phyloP scores from a whole-genome alignment of 2,329 filamentous ascomycete genomes.

The Monilinia laxa region DNA sequence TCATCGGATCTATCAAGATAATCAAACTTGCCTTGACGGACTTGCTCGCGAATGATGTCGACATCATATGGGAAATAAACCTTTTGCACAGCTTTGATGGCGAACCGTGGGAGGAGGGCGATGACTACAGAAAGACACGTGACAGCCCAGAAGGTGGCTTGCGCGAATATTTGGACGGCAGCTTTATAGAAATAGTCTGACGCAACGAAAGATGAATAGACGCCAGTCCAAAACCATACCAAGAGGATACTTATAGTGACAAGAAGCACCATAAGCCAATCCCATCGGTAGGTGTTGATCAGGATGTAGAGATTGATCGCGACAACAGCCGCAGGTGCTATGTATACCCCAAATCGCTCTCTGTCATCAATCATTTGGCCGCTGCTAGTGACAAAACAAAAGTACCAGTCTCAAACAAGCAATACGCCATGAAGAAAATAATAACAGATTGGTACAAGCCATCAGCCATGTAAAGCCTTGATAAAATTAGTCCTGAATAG shows the following conservation, averaged over 20 bases:
- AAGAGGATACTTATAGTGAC: constrained; percentile 79
- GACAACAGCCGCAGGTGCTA: constrained; percentile 79
- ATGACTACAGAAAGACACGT: constrained; percentile 76
- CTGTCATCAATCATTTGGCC: constrained; percentile 78
- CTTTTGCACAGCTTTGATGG: constrained; percentile 85
- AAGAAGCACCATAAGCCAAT: constrained; percentile 89
- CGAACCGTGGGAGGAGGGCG: constrained; percentile 84
- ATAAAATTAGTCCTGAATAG: constrained; percentile 16
- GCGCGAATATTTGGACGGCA: constrained; percentile 74
- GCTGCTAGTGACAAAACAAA: constrained; percentile 70
- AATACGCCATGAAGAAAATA: constrained; percentile 88
- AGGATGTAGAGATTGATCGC: constrained; percentile 93
- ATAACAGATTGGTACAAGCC: constrained; percentile 93
- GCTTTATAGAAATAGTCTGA: constrained; percentile 75
- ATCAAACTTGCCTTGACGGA: constrained; percentile 77
- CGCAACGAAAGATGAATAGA: constrained; percentile 58
- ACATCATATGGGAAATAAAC: constrained; percentile 91
- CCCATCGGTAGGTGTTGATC: constrained; percentile 96
- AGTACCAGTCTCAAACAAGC: constrained; percentile 68
- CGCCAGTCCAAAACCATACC: constrained; percentile 93
- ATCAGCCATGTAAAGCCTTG: constrained; percentile 88
- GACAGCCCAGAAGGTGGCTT: constrained; percentile 84
- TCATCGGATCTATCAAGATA: constrained; percentile 52
- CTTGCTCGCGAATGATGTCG: constrained; percentile 93
- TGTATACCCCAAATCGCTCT: constrained; percentile 80